Conservation (phyloP, 2,329 filamentous ascomycete genomes). For the Trichoderma aggressivum region DNA sequence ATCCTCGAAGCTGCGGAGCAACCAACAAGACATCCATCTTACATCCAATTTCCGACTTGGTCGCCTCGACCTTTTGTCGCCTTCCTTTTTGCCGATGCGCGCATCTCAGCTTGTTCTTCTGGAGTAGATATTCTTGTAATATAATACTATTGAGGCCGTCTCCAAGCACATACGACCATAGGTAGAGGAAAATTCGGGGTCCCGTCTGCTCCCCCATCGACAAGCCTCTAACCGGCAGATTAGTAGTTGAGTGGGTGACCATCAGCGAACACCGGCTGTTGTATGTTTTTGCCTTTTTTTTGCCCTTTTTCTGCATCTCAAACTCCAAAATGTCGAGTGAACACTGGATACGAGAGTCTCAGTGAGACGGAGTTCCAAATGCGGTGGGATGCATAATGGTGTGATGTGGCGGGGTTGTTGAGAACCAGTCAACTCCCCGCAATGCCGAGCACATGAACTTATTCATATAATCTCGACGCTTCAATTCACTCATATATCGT, state of each 20-base stretch:
- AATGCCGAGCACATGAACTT: background rate
- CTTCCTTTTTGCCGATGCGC: too few species aligned
- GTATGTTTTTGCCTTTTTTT: background rate
- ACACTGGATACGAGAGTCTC: too few species aligned
- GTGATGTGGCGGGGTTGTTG: background rate
- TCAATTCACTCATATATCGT: background rate
- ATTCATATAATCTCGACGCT: background rate
- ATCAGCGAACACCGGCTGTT: background rate
- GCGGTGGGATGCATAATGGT: too few species aligned
- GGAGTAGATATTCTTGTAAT: too few species aligned
- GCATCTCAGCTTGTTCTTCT: too few species aligned
- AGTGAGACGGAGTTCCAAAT: too few species aligned
- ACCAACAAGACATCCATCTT: too few species aligned
- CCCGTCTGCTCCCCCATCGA: background rate
- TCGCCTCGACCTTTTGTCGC: too few species aligned
- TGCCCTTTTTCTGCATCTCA: background rate
- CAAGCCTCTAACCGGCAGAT: background rate
- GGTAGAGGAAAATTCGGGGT: background rate
- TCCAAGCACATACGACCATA: background rate
- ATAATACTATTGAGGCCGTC: too few species aligned
- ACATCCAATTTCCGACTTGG: too few species aligned
- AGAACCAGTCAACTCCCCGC: background rate
- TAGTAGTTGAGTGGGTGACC: background rate
- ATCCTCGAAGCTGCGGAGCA: too few species aligned
- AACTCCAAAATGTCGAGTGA: background rate